Conservation (phyloP, 768 basidiomycete species). For the Hypholoma fasciculare region DNA sequence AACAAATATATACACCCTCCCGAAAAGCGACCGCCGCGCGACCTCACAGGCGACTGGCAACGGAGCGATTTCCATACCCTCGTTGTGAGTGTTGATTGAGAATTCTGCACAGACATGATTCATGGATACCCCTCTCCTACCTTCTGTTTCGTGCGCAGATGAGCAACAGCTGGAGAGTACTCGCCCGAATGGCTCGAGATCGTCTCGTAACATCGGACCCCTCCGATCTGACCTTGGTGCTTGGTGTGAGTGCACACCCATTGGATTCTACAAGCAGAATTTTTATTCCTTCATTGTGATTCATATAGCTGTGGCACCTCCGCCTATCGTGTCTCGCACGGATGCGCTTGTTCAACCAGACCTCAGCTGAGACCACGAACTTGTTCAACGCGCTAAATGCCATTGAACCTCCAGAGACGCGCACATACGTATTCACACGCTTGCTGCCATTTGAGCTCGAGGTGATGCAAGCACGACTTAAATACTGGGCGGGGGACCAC, state of each 20-base stretch:
- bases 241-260: constrained; percentile 52
- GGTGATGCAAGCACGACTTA: constrained; percentile 72
- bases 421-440: constrained; percentile 58
- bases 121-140: neutral
- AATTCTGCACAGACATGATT: constrained; percentile 1
- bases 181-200: constrained; percentile 85
- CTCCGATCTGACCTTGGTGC: constrained; percentile 60
- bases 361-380: constrained; percentile 81
- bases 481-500: constrained; percentile 82
- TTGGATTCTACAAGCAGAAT: neutral
- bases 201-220: constrained; percentile 70
- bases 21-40: constrained; percentile 72
- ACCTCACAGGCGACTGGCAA: constrained; percentile 74
- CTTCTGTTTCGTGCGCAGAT: constrained; percentile 49
- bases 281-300: neutral
- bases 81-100: constrained; percentile 57
- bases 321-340: constrained; percentile 78
- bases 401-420: constrained; percentile 52
- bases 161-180: constrained; percentile 85
- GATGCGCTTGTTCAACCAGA: constrained; percentile 83
- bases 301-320: constrained; percentile 79
- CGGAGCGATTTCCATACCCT: constrained; percentile 73
- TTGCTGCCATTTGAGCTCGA: constrained; percentile 62
- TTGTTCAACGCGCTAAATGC: constrained; percentile 70
- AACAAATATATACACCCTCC: constrained; percentile 82